Evolutionary conservation across 805 yeast genomes (phyloP), one percentile per base, ranked within the genome.

Genomic region (Myxozyma neotropica): DNA sequence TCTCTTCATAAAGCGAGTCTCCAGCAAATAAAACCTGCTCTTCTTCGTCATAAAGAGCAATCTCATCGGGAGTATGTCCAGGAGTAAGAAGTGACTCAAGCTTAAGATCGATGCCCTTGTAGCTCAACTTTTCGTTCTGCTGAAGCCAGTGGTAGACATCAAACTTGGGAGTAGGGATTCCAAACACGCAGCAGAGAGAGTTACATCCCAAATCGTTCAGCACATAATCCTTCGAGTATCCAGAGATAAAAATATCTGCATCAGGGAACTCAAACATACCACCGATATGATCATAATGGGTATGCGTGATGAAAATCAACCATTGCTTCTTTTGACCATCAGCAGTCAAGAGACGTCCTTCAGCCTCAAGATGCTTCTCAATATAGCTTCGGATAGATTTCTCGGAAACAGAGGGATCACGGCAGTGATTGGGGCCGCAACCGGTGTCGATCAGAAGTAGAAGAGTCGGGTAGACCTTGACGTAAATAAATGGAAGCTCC

Each of bases 201-300:
- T 62, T 58, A 55, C 66, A 62, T 33, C 66, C 66, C 13, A 62
- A 61, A 26, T 62, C 66, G 1, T 62, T 55, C 23, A 62, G 64
- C 21, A 62, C 52, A 58, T 62, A 62, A 8, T 62, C 61, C 46
- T 54, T 38, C 29, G 45, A 38, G 58, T 62, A 26, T 7, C 66
- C 66, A 5, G 66, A 62, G 48, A 59, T 62, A 44, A 55, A 62
- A 38, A 62, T 48, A 19, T 65, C 31, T 5, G 66, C 61, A 15
- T 59, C 54, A 17, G 66, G 52, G 44, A 62, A 62, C 56, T 62
- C 66, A 38, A 43, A 47, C 42, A 62, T 35, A 43, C 66, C 66
- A 27, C 66, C 66, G 50, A 62, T 62, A 43, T 62, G 66, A 42
- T 62, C 66, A 48, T 62, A 62, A 38, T 62, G 66, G 15, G 66